Conservation (phyloP, 2,329 filamentous ascomycete genomes). For the Diaporthe batatas region DNA sequence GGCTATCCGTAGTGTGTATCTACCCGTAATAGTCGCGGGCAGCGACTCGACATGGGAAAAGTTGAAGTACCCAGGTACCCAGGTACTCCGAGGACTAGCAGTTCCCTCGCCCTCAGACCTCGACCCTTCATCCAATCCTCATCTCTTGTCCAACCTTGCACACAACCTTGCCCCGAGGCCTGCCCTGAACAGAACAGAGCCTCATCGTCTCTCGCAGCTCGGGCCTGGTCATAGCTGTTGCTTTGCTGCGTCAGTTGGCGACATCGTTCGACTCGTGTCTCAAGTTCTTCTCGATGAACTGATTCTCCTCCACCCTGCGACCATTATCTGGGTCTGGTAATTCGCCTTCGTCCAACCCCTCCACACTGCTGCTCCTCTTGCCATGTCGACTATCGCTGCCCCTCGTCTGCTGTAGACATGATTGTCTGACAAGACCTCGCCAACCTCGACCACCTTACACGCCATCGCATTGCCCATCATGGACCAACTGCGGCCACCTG, state of each 20-base stretch:
- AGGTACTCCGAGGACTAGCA: neutral
- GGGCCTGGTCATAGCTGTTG: conserved; percentile 23
- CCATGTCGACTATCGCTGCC: conserved; percentile 32
- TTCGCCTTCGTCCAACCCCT: conserved; percentile 1
- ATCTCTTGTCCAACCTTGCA: neutral
- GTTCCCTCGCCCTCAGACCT: neutral
- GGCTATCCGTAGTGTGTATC: too few species aligned
- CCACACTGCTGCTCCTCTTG: conserved; percentile 12
- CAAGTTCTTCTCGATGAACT: conserved; percentile 40
- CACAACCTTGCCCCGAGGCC: neutral
- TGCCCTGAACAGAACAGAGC: neutral
- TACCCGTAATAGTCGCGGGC: neutral
- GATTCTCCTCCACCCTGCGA: conserved; percentile 39
- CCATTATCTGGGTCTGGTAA: conserved; percentile 34
- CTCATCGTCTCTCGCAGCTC: conserved; percentile 10
- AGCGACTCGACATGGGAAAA: conserved; percentile 9
- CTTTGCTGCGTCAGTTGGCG: conserved; percentile 23
- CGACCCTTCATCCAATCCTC: conserved; percentile 12
- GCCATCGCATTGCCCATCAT: conserved; percentile 33
- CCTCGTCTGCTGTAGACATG: conserved; percentile 30
- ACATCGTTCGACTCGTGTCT: conserved; percentile 41
- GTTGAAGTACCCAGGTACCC: neutral
- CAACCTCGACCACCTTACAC: neutral
- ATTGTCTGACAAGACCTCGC: conserved; percentile 15
- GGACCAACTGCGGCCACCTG: conserved; percentile 38